Conservation (phyloP, 2,329 filamentous ascomycete genomes). For the Phialemoniopsis sp. region DNA sequence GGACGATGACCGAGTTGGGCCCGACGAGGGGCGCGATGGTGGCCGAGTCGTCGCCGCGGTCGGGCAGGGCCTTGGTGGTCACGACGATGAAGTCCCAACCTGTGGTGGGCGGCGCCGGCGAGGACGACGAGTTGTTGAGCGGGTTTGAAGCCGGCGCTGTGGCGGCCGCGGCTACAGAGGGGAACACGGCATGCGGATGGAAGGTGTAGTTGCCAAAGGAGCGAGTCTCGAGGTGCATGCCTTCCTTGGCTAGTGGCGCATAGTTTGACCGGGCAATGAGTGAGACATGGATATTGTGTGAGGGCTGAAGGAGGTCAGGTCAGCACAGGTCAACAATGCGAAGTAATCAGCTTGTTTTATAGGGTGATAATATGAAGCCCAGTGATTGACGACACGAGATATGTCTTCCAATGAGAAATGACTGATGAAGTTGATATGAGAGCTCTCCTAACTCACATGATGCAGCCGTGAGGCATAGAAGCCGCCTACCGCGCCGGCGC, state of each 20-base stretch:
- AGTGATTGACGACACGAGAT: conserved; percentile 1
- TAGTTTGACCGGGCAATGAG: conserved; percentile 74
- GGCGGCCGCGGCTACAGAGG: conserved; percentile 53
- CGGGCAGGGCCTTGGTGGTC: conserved; percentile 67
- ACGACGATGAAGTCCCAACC: conserved; percentile 60
- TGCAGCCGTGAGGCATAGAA: conserved; percentile 70
- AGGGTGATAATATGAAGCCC: too few relatives aligned
- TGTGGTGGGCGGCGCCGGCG: conserved; percentile 3
- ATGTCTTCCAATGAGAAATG: too few relatives aligned
- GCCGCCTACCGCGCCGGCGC: conserved; percentile 67
- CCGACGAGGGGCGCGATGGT: conserved; percentile 58
- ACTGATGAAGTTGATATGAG: too few relatives aligned
- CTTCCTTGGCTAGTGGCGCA: conserved; percentile 52
- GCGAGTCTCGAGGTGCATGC: conserved; percentile 61
- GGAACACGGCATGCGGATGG: conserved; percentile 56
- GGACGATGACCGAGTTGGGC: conserved; percentile 51
- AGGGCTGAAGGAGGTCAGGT: conserved; percentile 29
- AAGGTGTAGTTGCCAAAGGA: conserved; percentile 66
- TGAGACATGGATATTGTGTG: conserved; percentile 54
- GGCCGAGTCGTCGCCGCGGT: conserved; percentile 56
- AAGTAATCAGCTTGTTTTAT: background rate
- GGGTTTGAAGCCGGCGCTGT: conserved; percentile 2
- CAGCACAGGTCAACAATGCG: conserved; percentile 2
- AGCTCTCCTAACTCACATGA: conserved; percentile 32
- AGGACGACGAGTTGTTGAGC: background rate